Evolutionary conservation across 208 protist genomes (phyloP).

Genomic region (Leishmania guyanensis): DNA sequence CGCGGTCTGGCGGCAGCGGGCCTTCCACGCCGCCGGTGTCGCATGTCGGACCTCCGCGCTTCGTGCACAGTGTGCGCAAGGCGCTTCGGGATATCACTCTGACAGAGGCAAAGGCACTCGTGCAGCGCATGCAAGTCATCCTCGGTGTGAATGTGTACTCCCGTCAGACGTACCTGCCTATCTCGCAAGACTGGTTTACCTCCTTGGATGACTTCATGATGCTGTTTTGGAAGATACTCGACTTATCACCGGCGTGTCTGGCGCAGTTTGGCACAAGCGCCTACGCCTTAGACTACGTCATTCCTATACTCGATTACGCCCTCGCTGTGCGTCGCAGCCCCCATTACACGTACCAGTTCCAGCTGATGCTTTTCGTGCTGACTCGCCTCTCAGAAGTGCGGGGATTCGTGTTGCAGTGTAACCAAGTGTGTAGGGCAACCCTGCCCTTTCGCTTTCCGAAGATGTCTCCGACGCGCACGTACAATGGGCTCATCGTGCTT

Average conservation of each 20-base stretch:
- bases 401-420: conserved; percentile 80
- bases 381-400: conserved; percentile 70
- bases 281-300: conserved; percentile 58
- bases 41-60: conserved; percentile 22
- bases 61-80: conserved; percentile 74
- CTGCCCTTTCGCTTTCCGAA: conserved; percentile 63
- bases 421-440: conserved; percentile 49
- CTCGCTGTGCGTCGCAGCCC: conserved; percentile 56
- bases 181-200: conserved; percentile 61
- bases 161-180: conserved; percentile 68
- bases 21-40: not conserved
- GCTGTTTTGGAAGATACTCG: conserved; percentile 86
- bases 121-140: conserved; percentile 47
- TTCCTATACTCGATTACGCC: conserved; percentile 79
- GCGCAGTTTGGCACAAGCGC: conserved; percentile 51
- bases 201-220: conserved; percentile 82
- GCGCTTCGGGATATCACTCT: conserved; percentile 61
- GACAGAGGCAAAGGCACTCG: conserved; percentile 68
- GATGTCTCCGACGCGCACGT: conserved; percentile 38
- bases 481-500: conserved; percentile 85
- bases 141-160: conserved; percentile 66
- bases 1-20: conserved; percentile 6
- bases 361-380: conserved; percentile 86
- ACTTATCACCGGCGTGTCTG: conserved; percentile 61
- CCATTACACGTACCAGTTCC: conserved; percentile 50